Evolutionary conservation across 768 basidiomycete genomes (phyloP).

Genomic region (Boletus sp.): DNA sequence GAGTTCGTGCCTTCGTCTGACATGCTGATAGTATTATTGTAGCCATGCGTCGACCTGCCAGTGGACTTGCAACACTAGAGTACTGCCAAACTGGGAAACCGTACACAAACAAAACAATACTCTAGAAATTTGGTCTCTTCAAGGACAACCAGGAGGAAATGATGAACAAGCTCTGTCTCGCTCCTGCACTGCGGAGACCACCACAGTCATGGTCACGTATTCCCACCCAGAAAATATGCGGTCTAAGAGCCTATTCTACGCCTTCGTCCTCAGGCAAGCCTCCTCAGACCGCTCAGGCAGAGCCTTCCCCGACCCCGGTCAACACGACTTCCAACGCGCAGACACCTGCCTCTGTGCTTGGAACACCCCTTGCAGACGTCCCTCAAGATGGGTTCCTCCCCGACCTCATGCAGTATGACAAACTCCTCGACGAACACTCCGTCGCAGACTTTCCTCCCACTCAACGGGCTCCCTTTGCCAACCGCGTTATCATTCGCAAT

Average conservation of each 20-base stretch:
- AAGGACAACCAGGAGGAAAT: background rate
- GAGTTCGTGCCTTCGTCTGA: slow-evolving; percentile 37
- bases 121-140: slow-evolving; percentile 14
- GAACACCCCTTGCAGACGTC: slow-evolving; percentile 18
- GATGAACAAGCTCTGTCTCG: slow-evolving; percentile 30
- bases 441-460: slow-evolving; percentile 52
- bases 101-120: slow-evolving; percentile 13
- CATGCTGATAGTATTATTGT: slow-evolving; percentile 12
- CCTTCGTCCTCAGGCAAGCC: slow-evolving; percentile 10
- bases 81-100: slow-evolving; percentile 16
- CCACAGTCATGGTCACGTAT: slow-evolving; percentile 4
- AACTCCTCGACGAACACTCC: slow-evolving; percentile 61
- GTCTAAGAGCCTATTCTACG: slow-evolving; percentile 18
- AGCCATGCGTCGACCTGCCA: slow-evolving; percentile 1
- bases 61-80: background rate
- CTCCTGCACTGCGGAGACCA: slow-evolving; percentile 12
- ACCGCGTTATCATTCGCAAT: slow-evolving; percentile 66
- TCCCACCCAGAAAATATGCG: background rate
- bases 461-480: slow-evolving; percentile 51
- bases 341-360: slow-evolving; percentile 6
- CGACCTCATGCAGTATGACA: slow-evolving; percentile 61
- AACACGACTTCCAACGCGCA: background rate
- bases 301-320: slow-evolving; percentile 2
- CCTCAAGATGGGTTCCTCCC: slow-evolving; percentile 42
- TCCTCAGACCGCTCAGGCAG: background rate